A percentile compares a stretch with the other conserved stretches of the same genome.
These are phyloP conservation scores for Talinum fruticosum DNA, from an alignment of 148 eudicot species.

Conservation along the genomic window DNA sequence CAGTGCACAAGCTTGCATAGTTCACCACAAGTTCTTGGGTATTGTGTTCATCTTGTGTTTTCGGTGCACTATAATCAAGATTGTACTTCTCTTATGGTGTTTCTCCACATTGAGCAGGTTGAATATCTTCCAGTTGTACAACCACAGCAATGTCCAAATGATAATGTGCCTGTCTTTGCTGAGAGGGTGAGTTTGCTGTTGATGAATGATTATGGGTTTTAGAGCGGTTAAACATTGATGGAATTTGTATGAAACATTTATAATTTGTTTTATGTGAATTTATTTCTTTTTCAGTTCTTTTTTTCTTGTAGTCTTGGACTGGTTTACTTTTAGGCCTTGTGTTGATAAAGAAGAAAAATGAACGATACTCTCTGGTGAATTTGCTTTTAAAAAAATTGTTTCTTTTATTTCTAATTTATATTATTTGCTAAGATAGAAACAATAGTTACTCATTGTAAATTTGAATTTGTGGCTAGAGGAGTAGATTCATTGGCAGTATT, in stretches of 20 bases:
- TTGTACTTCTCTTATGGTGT: background rate
- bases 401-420: background rate
- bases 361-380: background rate
- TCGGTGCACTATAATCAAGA: background rate
- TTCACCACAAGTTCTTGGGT: no score
- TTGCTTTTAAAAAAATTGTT: background rate
- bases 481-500: background rate
- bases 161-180: constrained; percentile 53
- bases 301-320: background rate
- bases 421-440: background rate
- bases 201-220: background rate
- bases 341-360: background rate
- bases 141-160: constrained; percentile 60
- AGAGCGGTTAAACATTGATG: background rate
- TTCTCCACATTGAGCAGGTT: constrained; percentile 42
- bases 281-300: background rate
- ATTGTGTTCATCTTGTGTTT: no score
- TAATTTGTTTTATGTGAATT: background rate
- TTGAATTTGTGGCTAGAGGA: no score
- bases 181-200: constrained; percentile 53
- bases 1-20: no score
- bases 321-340: background rate
- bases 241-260: background rate
- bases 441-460: background rate
- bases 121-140: constrained; percentile 79